A percentile compares a stretch with the other conserved stretches of the same genome.
phyloP scores from a whole-genome alignment of 2,329 filamentous ascomycete species.

The Lasiodiplodia sp. region DNA sequence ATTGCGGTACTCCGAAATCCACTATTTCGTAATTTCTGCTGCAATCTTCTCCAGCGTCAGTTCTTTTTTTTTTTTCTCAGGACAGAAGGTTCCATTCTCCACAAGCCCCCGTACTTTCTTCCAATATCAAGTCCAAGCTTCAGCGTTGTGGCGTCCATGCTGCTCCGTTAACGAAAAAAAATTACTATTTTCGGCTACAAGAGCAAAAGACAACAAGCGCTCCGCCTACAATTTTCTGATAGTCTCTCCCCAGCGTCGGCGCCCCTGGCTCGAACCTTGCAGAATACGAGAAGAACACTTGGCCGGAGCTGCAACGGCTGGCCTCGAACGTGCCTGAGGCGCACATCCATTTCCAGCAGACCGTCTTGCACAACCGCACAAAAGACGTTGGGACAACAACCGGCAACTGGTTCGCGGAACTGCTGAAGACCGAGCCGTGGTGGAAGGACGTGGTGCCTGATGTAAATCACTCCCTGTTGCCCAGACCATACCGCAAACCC shows the following conservation, averaged over 20 bases:
- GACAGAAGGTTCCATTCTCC: not conserved
- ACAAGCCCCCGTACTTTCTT: not conserved
- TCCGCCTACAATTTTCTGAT: not conserved
- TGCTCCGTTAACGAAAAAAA: not conserved
- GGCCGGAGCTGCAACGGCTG: slow-evolving; percentile 53
- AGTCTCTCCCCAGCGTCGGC: slow-evolving; percentile 43
- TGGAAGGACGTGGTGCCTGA: slow-evolving; percentile 75
- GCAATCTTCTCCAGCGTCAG: not conserved
- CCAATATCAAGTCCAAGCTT: not conserved
- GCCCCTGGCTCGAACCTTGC: slow-evolving; percentile 49
- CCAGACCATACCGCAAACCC: slow-evolving; percentile 6
- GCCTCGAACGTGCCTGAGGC: slow-evolving; percentile 73
- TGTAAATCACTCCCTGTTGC: slow-evolving; percentile 48
- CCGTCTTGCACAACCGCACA: slow-evolving; percentile 64
- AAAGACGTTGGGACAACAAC: slow-evolving; percentile 67
- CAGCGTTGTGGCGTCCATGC: not conserved
- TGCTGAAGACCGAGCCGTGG: slow-evolving; percentile 75
- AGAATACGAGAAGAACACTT: slow-evolving; percentile 53
- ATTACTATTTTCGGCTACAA: not conserved
- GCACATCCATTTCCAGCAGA: slow-evolving; percentile 78
- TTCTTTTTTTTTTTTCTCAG: too few relatives aligned
- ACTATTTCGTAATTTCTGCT: not conserved
- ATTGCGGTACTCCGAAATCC: not conserved
- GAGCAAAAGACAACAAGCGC: not conserved
- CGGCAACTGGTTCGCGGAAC: slow-evolving; percentile 69